phyloP scores from a whole-genome alignment of 2,329 filamentous ascomycete genomes.

The Aspergillus thermomutatus region DNA sequence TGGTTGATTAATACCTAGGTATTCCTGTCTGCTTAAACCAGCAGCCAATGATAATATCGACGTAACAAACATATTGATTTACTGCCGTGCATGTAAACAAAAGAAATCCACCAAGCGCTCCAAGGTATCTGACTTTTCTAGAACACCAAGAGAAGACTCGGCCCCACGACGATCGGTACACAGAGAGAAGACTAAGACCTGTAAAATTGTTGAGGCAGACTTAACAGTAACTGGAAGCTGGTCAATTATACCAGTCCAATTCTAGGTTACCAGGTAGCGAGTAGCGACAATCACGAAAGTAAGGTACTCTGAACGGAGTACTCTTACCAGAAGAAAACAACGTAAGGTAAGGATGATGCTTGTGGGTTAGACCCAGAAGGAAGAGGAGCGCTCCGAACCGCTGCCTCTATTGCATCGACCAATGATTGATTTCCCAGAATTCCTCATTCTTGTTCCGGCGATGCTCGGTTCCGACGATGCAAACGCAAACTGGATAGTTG shows the following conservation, averaged over 20 bases:
- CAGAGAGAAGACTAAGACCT: too few species aligned
- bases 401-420: constrained; percentile 9
- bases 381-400: constrained; percentile 32
- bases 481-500: background rate
- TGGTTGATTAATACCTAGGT: too few species aligned
- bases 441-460: constrained; percentile 6
- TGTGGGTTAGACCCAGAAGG: constrained; percentile 13
- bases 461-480: constrained; percentile 15
- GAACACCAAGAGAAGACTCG: background rate
- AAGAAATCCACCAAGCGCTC: too few species aligned
- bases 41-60: too few species aligned
- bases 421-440: background rate
- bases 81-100: too few species aligned
- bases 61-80: too few species aligned
- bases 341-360: background rate
- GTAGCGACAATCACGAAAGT: too few species aligned
- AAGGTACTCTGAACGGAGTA: too few species aligned
- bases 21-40: too few species aligned
- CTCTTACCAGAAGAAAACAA: background rate
- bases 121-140: background rate
- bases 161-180: background rate
- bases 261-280: too few species aligned
- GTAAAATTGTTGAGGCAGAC: too few species aligned
- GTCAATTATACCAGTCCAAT: background rate
- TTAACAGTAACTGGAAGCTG: background rate